phyloP scores from a whole-genome alignment of 352 stramenopile species.

The Globisporangium carolinianum region DNA sequence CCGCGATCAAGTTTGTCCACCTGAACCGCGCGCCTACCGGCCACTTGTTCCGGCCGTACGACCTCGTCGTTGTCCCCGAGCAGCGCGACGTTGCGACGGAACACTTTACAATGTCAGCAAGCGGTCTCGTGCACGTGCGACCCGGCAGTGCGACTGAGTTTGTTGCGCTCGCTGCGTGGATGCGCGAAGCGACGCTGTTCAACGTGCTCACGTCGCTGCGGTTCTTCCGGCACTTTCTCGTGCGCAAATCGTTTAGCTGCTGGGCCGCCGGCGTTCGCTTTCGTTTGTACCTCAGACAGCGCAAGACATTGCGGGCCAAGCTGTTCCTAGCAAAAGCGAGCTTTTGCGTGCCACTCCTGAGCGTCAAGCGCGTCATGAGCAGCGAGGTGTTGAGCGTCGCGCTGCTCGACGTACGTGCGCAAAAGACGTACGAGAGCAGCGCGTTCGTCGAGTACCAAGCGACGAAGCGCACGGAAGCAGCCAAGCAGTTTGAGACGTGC shows the following conservation, averaged over 20 bases:
- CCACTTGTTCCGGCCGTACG: constrained; percentile 87
- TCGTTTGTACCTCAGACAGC: constrained; percentile 87
- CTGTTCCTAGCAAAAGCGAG: constrained; percentile 90
- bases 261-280: constrained; percentile 89
- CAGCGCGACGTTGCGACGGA: constrained; percentile 75
- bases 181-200: constrained; percentile 92
- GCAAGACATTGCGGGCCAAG: constrained; percentile 68
- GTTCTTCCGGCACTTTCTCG: constrained; percentile 93
- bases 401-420: constrained; percentile 73
- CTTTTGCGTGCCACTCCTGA: constrained; percentile 83
- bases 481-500: constrained; percentile 87
- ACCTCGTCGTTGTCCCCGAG: constrained; percentile 79
- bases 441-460: constrained; percentile 90
- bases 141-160: constrained; percentile 86
- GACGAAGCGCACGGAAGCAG: constrained; percentile 75
- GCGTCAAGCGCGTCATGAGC: constrained; percentile 87
- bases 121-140: constrained; percentile 70
- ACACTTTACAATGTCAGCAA: constrained; percentile 90
- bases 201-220: constrained; percentile 91
- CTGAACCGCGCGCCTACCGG: constrained; percentile 74
- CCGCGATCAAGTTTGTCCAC: constrained; percentile 92
- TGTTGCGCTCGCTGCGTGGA: constrained; percentile 91
- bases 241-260: constrained; percentile 86
- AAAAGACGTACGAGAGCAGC: constrained; percentile 85
- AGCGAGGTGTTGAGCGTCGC: constrained; percentile 78